A percentile compares a stretch with the other conserved stretches of the same genome.
Conservation (phyloP, 176 grass and related monocot genomes). For the Aegilops bicornis region DNA sequence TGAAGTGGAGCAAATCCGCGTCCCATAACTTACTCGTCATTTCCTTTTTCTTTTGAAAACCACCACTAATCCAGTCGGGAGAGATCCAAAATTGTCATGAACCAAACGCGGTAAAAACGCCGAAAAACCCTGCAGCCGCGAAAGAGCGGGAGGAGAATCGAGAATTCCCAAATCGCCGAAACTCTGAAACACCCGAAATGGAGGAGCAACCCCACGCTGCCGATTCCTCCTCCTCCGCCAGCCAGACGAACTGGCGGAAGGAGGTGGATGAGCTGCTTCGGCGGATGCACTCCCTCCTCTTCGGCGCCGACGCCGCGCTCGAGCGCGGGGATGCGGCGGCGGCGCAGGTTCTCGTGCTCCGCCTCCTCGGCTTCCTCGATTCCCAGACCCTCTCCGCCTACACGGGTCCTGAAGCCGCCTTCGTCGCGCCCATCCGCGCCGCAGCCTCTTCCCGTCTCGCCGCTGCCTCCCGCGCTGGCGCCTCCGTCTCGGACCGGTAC, state of each 20-base stretch:
- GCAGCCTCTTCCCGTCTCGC: constrained; percentile 53
- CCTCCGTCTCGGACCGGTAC: constrained; percentile 69
- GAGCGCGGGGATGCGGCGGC: constrained; percentile 52
- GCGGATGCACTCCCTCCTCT: constrained; percentile 72
- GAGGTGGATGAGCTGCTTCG: constrained; percentile 50
- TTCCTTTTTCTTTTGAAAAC: too few species aligned
- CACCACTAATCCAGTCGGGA: too few species aligned
- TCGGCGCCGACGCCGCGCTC: constrained; percentile 69
- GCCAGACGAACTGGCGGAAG: constrained; percentile 57
- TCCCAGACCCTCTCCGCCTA: constrained; percentile 21
- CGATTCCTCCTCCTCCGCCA: constrained; percentile 1
- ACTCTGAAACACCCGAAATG: constrained; percentile 23
- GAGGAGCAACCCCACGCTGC: neutral
- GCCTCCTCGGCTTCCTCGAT: constrained; percentile 91
- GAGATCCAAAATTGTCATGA: too few species aligned
- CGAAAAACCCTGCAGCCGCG: too few species aligned
- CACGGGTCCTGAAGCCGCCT: constrained; percentile 27
- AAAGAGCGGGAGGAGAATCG: neutral
- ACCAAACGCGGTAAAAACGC: too few species aligned
- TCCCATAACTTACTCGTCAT: too few species aligned
- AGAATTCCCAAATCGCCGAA: neutral
- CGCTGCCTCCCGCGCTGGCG: constrained; percentile 46
- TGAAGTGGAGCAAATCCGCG: too few species aligned
- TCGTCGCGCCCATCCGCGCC: constrained; percentile 58
- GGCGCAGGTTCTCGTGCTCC: constrained; percentile 66